Conservation (phyloP, 164 flowering plant species). For the Santalum album region DNA sequence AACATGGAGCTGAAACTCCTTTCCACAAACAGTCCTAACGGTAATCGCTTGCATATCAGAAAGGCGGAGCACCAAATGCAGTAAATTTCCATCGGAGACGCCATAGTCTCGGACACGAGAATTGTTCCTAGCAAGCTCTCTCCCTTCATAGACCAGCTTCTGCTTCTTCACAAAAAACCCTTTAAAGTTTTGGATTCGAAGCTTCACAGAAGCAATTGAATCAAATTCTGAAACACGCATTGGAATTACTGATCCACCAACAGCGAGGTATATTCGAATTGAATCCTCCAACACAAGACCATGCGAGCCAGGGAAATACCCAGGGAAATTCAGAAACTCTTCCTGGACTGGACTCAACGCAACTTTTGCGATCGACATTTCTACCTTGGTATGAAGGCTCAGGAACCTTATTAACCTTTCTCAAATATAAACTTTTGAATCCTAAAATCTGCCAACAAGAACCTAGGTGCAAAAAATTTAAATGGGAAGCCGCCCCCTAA, state of each 20-base stretch:
- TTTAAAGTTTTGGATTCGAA: slow-evolving; percentile 30
- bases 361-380: slow-evolving; percentile 29
- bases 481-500: no score
- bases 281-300: slow-evolving; percentile 19
- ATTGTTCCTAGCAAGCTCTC: slow-evolving; percentile 30
- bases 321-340: slow-evolving; percentile 22
- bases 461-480: no score
- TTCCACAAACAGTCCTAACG: slow-evolving; percentile 30
- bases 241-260: slow-evolving; percentile 36
- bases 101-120: slow-evolving; percentile 29
- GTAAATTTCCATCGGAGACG: slow-evolving; percentile 27
- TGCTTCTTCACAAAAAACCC: slow-evolving; percentile 43
- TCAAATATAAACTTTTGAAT: background rate
- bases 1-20: slow-evolving; percentile 27
- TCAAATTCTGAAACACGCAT: slow-evolving; percentile 44
- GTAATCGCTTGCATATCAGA: slow-evolving; percentile 35
- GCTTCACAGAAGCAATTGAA: slow-evolving; percentile 52
- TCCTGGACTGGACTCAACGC: slow-evolving; percentile 31
- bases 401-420: background rate
- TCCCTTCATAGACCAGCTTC: slow-evolving; percentile 48
- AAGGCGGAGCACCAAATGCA: slow-evolving; percentile 33
- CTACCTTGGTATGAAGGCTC: background rate
- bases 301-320: slow-evolving; percentile 6
- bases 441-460: slow-evolving; percentile 1
- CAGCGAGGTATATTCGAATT: slow-evolving; percentile 32